Base-by-base conservation (phyloP, 768 basidiomycete genomes). In the Boletus barrowsii region DNA sequence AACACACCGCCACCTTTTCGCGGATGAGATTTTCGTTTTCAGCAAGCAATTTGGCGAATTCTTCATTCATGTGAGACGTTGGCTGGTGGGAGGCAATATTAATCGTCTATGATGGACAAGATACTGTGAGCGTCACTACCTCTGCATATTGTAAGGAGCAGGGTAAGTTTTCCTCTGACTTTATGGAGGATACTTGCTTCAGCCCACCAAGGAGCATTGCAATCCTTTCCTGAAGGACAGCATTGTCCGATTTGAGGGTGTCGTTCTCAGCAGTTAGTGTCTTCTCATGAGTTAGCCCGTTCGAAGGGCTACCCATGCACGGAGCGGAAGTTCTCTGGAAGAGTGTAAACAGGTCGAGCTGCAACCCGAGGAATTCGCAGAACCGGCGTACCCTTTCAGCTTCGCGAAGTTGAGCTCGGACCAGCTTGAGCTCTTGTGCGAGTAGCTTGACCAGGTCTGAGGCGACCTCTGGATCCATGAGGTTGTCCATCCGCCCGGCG, bases 401-500 rank as follows among this genome's bases (percentile, higher is more conserved):
- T 17, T 69, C 64, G 13, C 45, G 58, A 45, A 69, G 63, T 33
- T 63, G 59, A 35, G 54, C 53, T 42, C 66, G 56, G 29, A 55
- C 57, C 2, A 29, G 18, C 39, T 65, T 71, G 49, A 70, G 61
- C 42, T 70, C 56, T 35, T 68, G 58, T 5, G 14, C 63, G 20
- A 69, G 37, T 9, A 71, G 10, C 42, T 62, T 68, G 41, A 69
- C 55, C 63, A 61, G 42, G 10, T 68, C 69, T 14, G 49, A 11
- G 33, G 69, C 42, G 4, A 64, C 22, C 53, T 69, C 69, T 54
- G 62, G 54, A 41, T 71, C 69, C 57, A 59, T 58, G 29, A 33
- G 44, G 45, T 26, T 53, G 49, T 70, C 62, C 68, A 62, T 63
- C 22, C 4, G 22, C 32, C 2, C n/a, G n/a, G n/a, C n/a, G 24